Percentiles rank a stretch among this genome's conserved stretches.
phyloP scores from a whole-genome alignment of 2,329 filamentous ascomycete genomes.

The Fusarium sp. region DNA sequence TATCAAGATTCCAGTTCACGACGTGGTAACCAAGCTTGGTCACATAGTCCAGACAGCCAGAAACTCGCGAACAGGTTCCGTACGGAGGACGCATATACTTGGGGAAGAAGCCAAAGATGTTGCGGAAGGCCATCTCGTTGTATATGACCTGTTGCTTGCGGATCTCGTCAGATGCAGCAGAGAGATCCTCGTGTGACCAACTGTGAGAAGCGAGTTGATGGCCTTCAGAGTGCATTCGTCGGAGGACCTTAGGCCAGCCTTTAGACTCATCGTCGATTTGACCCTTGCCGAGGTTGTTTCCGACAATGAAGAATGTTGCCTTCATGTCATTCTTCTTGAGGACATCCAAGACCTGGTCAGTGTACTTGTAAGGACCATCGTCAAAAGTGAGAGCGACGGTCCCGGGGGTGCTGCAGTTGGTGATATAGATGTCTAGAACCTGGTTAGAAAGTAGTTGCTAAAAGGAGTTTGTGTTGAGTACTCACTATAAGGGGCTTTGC shows the following conservation, averaged over 20 bases:
- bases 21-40: conserved; percentile 66
- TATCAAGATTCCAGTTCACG: conserved; percentile 70
- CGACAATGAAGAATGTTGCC: conserved; percentile 59
- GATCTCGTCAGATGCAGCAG: conserved; percentile 48
- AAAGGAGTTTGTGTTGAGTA: background rate
- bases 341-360: conserved; percentile 56
- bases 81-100: conserved; percentile 61
- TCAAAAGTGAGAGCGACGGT: conserved; percentile 61
- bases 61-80: conserved; percentile 55
- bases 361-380: conserved; percentile 61
- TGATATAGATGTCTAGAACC: conserved; percentile 51
- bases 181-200: conserved; percentile 60
- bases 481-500: conserved; percentile 54
- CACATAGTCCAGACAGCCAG: conserved; percentile 55
- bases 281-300: conserved; percentile 56
- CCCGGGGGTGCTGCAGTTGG: conserved; percentile 51
- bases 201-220: conserved; percentile 62
- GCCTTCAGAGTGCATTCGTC: conserved; percentile 56
- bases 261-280: conserved; percentile 55
- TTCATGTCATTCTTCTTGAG: conserved; percentile 51
- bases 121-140: conserved; percentile 60
- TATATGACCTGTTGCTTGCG: conserved; percentile 57
- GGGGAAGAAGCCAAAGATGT: conserved; percentile 57
- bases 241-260: conserved; percentile 54
- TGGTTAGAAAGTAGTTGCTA: conserved; percentile 9